Evolutionary conservation across 768 basidiomycete genomes (phyloP).

Genomic region (Exsudoporus frostii): DNA sequence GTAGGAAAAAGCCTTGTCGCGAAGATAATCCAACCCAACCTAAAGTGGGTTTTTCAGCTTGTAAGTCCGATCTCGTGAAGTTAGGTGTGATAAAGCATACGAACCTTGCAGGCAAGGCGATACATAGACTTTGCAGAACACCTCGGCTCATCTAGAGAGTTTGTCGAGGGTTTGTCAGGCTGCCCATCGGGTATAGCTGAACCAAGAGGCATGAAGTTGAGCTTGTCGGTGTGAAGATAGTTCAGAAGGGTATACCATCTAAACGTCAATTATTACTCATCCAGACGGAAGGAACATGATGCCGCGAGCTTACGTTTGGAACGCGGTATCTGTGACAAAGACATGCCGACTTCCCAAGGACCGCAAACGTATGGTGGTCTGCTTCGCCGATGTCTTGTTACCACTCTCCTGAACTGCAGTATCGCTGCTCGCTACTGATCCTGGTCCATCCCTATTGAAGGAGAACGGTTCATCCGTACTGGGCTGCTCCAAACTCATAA

Average conservation of each 20-base stretch:
- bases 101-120: conserved; percentile 39
- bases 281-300: not conserved
- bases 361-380: conserved; percentile 6
- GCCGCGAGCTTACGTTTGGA: conserved; percentile 22
- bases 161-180: not conserved
- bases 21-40: conserved; percentile 21
- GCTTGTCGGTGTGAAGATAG: conserved; percentile 37
- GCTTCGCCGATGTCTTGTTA: not conserved
- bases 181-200: conserved; percentile 5
- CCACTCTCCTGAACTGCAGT: not conserved
- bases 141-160: conserved; percentile 2
- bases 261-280: not conserved
- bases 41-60: not conserved
- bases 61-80: not conserved
- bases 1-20: conserved; percentile 11
- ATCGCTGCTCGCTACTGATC: conserved; percentile 8
- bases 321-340: conserved; percentile 27
- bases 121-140: conserved; percentile 48
- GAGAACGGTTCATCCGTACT: not conserved
- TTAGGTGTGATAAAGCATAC: not conserved
- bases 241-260: conserved; percentile 41
- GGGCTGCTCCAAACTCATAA: conserved; percentile 15
- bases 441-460: not conserved
- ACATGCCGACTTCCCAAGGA: conserved; percentile 23
- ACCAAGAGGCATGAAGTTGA: conserved; percentile 32